Base-by-base conservation (phyloP, 2,329 filamentous ascomycete species). In the Phoma sp. region DNA sequence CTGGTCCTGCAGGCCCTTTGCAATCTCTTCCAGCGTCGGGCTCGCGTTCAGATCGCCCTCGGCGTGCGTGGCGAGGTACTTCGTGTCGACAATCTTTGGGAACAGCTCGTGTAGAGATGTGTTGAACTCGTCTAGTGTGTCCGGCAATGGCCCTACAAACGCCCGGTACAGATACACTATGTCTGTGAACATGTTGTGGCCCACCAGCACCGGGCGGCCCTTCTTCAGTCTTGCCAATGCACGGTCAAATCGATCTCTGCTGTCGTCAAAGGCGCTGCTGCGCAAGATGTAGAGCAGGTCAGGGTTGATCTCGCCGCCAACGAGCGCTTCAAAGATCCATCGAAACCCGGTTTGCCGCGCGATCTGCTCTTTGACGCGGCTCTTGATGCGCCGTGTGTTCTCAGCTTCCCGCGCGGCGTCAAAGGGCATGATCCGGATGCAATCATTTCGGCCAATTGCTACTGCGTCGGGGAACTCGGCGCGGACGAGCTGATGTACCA, bases 401-500 rank as follows among this genome's bases (percentile, higher is more conserved):
- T 74, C 69, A 10, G 75, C 73, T 62, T 83, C 79, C 46, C 78
- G 71, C 3, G 74, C 73, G 21, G 76, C 68, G 57, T 82, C 75
- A 51, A 74, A 71, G 42, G 64, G 58, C 17, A 77, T 63, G 39
- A 82, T 74, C 21, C 77, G 74, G 10, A 83, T 74, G 48, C 73
- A 78, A 32, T 77, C 76, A 52, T 69, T 69, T 45, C 74, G 75
- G 32, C 72, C 71, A 17, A 81, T 61, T n/a, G 76, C 75, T 10
- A 78, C 70, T 10, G 80, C 67, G 7, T 77, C 65, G 1, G 81
- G 80, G 40, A 80, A 90, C 59, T 89, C 86, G 12, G 80, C 81
- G 11, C 84, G 80, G n/a, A 90, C 80, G 11, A 89, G 76, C 61
- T 89, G 86, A 65, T 90, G 84, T 1, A 90, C 80, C 5, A 90